Evolutionary conservation across 2,329 filamentous ascomycete species (phyloP), one percentile per base, ranked within the genome.

Genomic region (Piedraia hortae): DNA sequence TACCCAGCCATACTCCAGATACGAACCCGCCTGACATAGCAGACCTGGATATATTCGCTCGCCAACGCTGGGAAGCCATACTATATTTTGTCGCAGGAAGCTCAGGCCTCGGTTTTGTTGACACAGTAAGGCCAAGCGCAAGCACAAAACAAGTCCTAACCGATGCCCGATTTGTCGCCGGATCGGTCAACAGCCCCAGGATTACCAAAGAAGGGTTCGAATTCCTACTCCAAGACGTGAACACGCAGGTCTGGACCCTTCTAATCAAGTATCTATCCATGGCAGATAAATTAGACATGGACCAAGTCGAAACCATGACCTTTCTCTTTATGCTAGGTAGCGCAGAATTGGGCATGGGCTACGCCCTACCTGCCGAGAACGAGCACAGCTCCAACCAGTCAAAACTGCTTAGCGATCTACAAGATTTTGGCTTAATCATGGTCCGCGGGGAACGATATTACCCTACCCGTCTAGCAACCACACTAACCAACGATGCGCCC

Each of bases 271-370:
- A 90, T 56, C 65, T 97, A 22, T 74, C 88, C 33, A 72, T 77
- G 28, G 71, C 33, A 3, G 26, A 72, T 19, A 69, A 31, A 37
- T 53, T 73, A 9, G 60, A 62, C 14, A 70, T 90, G 56, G 77
- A 90, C 33, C 68, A 72, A 27, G 78, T 90, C 21, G 85, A 97
- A 39, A 80, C 93, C 42, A 62, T 97, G 4, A 80, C 75, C 4
- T 97, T 97, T 43, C 64, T 97, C 34, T 93, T 97, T 46, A 73
- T 91, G 40, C 66, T 97, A 13, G 82, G 82, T 20, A 88, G 73
- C 23, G 63, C 93, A 26, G 80, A 93, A 41, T 66, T 93, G 6
- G 85, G 85, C 7, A 66, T 74, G 29, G 73, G 77, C 18, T 97
- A 97, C 51, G 74, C 75, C 41, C n/a, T n/a, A n/a, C n/a, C n/a